Conservation (phyloP, 305 asterid genomes). For the Fraxinus ornus region DNA sequence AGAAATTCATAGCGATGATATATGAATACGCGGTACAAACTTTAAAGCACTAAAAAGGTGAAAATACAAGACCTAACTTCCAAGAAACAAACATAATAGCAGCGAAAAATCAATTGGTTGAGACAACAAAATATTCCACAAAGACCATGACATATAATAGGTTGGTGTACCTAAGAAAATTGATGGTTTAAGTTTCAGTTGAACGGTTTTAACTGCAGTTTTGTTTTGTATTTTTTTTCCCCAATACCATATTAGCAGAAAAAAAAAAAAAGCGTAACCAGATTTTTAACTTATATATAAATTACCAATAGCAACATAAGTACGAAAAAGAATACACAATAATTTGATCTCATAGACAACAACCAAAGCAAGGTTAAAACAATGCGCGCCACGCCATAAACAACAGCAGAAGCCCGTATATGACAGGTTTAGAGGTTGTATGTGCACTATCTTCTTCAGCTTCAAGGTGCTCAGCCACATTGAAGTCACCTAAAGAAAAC, state of each 20-base stretch:
- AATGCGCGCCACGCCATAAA: conserved; percentile 11
- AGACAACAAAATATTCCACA: neutral
- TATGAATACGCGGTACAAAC: neutral
- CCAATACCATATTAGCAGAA: neutral
- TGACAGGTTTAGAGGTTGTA: conserved; percentile 20
- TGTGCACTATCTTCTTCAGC: conserved; percentile 29
- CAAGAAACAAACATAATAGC: neutral
- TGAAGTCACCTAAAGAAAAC: conserved; percentile 53
- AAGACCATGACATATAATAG: neutral
- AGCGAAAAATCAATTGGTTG: neutral
- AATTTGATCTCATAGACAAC: neutral
- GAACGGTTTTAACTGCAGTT: neutral
- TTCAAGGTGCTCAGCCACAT: conserved; percentile 55
- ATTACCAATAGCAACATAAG: neutral
- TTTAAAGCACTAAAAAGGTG: neutral
- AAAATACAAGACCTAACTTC: neutral
- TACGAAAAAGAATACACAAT: neutral
- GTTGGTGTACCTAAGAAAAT: neutral
- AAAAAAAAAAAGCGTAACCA: neutral
- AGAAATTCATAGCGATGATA: neutral
- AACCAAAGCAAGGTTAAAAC: conserved; percentile 3
- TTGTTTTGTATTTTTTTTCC: too few species aligned
- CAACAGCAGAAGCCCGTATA: conserved; percentile 35
- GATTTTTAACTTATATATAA: neutral
- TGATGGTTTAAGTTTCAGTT: neutral